A percentile compares a stretch with the other conserved stretches of the same genome.
Conservation (phyloP, 2,329 filamentous ascomycete species). For the Plenodomus tracheiphilus region DNA sequence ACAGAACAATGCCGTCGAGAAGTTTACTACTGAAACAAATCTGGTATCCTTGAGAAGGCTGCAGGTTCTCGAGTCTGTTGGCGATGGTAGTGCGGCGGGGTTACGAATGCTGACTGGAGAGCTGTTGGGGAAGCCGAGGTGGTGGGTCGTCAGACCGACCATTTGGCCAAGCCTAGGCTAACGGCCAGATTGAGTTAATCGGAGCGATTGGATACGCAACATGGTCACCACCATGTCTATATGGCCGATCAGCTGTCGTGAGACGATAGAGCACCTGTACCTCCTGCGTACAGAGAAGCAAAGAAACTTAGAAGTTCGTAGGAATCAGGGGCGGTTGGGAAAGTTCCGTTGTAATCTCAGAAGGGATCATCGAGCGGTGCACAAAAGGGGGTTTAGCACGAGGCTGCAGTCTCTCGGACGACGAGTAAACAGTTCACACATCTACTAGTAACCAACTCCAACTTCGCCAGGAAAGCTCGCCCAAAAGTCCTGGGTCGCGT, state of each 20-base stretch:
- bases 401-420: too few relatives aligned
- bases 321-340: too few relatives aligned
- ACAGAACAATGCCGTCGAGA: not conserved
- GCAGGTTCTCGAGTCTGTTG: too few relatives aligned
- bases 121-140: slow-evolving; percentile 3
- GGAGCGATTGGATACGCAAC: not conserved
- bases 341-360: too few relatives aligned
- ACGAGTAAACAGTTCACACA: not conserved
- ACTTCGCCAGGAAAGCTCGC: slow-evolving; percentile 45
- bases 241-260: too few relatives aligned
- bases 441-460: slow-evolving; percentile 31
- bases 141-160: not conserved
- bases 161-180: not conserved
- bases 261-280: too few relatives aligned
- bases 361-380: too few relatives aligned
- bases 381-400: too few relatives aligned
- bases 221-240: too few relatives aligned
- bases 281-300: too few relatives aligned
- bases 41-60: too few relatives aligned
- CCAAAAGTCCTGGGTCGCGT: slow-evolving; percentile 47
- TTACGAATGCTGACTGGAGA: not conserved
- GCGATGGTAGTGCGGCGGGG: not conserved
- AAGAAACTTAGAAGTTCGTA: too few relatives aligned
- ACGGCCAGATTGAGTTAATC: not conserved
- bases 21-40: not conserved